Evolutionary conservation across 176 grass and related monocot species (phyloP).

Genomic region (Melocanna baccifera): DNA sequence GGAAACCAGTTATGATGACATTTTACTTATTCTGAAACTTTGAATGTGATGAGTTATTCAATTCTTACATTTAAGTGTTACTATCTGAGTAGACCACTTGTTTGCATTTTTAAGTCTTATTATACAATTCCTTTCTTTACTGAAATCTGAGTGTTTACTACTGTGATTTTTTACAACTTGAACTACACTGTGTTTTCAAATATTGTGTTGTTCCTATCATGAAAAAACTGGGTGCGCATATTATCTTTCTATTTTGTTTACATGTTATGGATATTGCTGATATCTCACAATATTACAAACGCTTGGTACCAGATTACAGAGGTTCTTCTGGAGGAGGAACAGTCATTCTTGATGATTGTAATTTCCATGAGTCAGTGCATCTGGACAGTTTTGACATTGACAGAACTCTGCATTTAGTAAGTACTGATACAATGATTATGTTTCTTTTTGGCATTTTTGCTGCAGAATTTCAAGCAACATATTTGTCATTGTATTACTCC

Average conservation of each 20-base stretch:
- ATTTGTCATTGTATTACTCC: background rate
- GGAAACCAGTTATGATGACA: background rate
- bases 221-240: background rate
- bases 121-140: background rate
- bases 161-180: background rate
- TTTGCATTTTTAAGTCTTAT: slow-evolving; percentile 6
- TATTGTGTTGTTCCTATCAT: background rate
- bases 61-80: background rate
- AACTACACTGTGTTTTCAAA: background rate
- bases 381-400: slow-evolving; percentile 96
- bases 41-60: background rate
- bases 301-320: slow-evolving; percentile 65
- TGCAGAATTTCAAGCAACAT: slow-evolving; percentile 14
- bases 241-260: slow-evolving; percentile 4
- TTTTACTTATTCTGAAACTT: background rate
- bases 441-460: background rate
- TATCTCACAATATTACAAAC: slow-evolving; percentile 12
- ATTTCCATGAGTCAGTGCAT: slow-evolving; percentile 97
- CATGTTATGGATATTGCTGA: slow-evolving; percentile 11
- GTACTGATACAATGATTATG: slow-evolving; percentile 32
- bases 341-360: slow-evolving; percentile 96
- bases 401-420: slow-evolving; percentile 79
- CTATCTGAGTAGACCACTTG: background rate
- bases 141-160: background rate
- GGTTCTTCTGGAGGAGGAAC: slow-evolving; percentile 82